Base-by-base conservation (phyloP, 306 rosid genomes). In the Castanea mollissima region DNA sequence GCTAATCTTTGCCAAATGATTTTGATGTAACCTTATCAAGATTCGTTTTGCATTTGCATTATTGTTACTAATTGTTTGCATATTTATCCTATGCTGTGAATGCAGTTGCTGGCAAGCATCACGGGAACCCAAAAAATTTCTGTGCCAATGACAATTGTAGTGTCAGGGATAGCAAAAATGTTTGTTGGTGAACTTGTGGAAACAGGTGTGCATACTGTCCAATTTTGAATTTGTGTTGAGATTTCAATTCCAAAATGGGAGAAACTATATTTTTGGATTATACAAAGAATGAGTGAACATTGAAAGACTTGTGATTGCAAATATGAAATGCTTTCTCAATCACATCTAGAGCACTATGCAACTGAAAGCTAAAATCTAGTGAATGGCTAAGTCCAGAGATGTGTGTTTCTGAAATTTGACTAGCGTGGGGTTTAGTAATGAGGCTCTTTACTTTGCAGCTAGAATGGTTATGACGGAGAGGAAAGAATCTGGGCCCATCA, bases 131-230 rank as follows among this genome's bases (percentile, higher is more conserved):
- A 91, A 83, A 96, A 93, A 79, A 89, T 93, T 78, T 93, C 98
- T 2, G 78, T 93, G 79, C 98, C 99, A 2, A 85, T 96, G 90
- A 93, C 98, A 2, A 91, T 96, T 69, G 97, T 92, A 32, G 99
- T 91, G 49, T 96, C 97, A 0, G 97, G 98, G 77, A 96, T 93
- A 80, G 97, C 99, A 57, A 96, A 96, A 78, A 82, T 96, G 88
- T 91, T 91, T 70, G 98, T 91, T 54, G 99, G 99, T 29, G 98
- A 96, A 80, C 88, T 96, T 79, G 94, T 92, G 35, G 99, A 96
- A 86, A 85, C 97, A 76, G 97, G 99, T 91, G 75, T 23, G 77
- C 67, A n/a, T 58, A 21, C 6, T 76, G 5, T 60, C 72, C 72
- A 68, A 63, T 71, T 20, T 54, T 63, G 49, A 41, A 5, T 58